Evolutionary conservation across 2,329 filamentous ascomycete species (phyloP).

Genomic region (Ascochyta lentis): DNA sequence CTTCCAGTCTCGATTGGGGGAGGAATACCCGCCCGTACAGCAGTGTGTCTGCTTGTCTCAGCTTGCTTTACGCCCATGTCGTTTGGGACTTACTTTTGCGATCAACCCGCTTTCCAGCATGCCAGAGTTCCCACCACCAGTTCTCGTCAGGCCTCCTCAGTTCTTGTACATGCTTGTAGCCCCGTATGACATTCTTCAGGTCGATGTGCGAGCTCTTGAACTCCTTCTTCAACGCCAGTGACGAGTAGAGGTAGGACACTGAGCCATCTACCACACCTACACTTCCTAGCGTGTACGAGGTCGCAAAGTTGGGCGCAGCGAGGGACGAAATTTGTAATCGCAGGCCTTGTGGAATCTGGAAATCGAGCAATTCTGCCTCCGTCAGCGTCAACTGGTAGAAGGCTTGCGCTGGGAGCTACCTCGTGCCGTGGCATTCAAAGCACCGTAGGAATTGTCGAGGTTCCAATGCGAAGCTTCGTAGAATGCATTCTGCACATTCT

Average conservation of each 20-base stretch:
- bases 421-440: conserved; percentile 82
- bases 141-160: conserved; percentile 61
- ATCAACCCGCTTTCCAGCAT: conserved; percentile 57
- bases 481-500: conserved; percentile 92
- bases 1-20: conserved; percentile 85
- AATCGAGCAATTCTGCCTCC: conserved; percentile 78
- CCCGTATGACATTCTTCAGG: conserved; percentile 77
- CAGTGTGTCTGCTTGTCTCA: conserved; percentile 59
- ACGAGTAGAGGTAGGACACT: conserved; percentile 96
- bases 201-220: conserved; percentile 78
- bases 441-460: conserved; percentile 88
- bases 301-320: conserved; percentile 90
- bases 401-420: conserved; percentile 57
- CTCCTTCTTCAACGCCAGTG: conserved; percentile 71
- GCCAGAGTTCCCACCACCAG: conserved; percentile 63
- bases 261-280: conserved; percentile 93
- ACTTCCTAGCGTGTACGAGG: conserved; percentile 88
- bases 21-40: conserved; percentile 82
- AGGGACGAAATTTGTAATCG: conserved; percentile 89
- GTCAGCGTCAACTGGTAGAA: conserved; percentile 17
- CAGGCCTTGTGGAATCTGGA: conserved; percentile 82
- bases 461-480: conserved; percentile 88
- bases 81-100: conserved; percentile 50
- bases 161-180: conserved; percentile 80
- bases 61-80: conserved; percentile 9